Percentiles rank a stretch among this genome's conserved stretches.
phyloP scores from a whole-genome alignment of 2,329 filamentous ascomycete species.

The Stemphylium lycopersici region DNA sequence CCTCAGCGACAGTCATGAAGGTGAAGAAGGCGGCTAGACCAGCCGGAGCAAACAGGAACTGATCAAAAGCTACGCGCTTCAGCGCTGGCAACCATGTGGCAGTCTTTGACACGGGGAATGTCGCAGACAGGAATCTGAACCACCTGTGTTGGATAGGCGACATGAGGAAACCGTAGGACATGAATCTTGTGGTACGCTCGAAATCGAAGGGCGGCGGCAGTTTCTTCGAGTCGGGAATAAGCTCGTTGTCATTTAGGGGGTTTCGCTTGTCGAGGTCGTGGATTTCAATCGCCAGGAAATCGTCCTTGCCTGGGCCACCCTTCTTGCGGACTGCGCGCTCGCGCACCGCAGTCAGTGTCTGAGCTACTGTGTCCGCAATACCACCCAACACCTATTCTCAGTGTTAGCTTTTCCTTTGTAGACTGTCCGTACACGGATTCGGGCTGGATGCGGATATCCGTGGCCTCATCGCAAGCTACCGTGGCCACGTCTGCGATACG shows the following conservation, averaged over 20 bases:
- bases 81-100: constrained; percentile 73
- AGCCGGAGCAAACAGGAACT: constrained; percentile 89
- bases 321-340: constrained; percentile 72
- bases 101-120: constrained; percentile 84
- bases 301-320: constrained; percentile 66
- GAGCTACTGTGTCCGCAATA: constrained; percentile 94
- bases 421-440: neutral
- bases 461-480: neutral
- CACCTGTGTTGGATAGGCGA: constrained; percentile 93
- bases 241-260: constrained; percentile 67
- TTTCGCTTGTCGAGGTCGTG: constrained; percentile 85
- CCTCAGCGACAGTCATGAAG: constrained; percentile 94
- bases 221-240: constrained; percentile 66
- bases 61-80: constrained; percentile 91
- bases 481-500: neutral
- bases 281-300: constrained; percentile 83
- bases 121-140: constrained; percentile 83
- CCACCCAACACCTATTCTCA: constrained; percentile 71
- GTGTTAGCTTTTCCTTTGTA: constrained; percentile 14
- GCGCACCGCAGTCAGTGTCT: constrained; percentile 85
- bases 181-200: constrained; percentile 90
- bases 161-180: constrained; percentile 97
- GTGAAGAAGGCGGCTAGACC: constrained; percentile 90
- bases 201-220: constrained; percentile 91
- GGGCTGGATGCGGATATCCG: neutral